These are phyloP conservation scores for Zostera marina DNA, from an alignment of 116 monocot species.

Conservation along the genomic window DNA sequence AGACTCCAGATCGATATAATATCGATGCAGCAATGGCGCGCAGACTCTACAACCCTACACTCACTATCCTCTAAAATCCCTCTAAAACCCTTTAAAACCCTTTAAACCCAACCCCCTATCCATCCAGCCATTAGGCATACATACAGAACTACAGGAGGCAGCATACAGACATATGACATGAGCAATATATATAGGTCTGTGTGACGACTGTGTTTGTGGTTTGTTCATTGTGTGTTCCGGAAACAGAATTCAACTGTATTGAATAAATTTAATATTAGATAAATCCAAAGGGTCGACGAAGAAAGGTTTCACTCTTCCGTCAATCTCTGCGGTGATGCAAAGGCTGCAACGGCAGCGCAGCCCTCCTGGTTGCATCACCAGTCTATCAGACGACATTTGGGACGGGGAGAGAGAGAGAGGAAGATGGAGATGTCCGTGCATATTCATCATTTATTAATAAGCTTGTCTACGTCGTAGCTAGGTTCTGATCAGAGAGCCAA, in stretches of 20 bases:
- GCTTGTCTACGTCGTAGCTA: background rate
- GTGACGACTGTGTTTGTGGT: too few relatives aligned
- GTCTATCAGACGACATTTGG: slow-evolving; percentile 4
- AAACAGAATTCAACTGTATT: background rate
- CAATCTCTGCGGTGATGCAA: background rate
- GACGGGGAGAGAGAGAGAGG: background rate
- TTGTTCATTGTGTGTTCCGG: background rate
- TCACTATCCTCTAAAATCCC: too few relatives aligned
- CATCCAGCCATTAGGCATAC: too few relatives aligned
- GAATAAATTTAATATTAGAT: background rate
- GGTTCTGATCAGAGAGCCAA: background rate
- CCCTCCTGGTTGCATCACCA: background rate
- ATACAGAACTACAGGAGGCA: too few relatives aligned
- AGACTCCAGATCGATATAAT: too few relatives aligned
- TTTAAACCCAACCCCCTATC: too few relatives aligned
- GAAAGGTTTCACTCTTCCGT: background rate
- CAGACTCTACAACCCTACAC: too few relatives aligned
- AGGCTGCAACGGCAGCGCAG: slow-evolving; percentile 7
- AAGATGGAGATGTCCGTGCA: background rate
- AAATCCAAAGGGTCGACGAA: background rate
- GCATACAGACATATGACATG: too few relatives aligned
- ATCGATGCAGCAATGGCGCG: too few relatives aligned
- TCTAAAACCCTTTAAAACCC: too few relatives aligned
- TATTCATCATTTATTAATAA: background rate
- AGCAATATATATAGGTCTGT: too few relatives aligned